phyloP scores from a whole-genome alignment of 257 asterid species.

The Solanum sejunctum region DNA sequence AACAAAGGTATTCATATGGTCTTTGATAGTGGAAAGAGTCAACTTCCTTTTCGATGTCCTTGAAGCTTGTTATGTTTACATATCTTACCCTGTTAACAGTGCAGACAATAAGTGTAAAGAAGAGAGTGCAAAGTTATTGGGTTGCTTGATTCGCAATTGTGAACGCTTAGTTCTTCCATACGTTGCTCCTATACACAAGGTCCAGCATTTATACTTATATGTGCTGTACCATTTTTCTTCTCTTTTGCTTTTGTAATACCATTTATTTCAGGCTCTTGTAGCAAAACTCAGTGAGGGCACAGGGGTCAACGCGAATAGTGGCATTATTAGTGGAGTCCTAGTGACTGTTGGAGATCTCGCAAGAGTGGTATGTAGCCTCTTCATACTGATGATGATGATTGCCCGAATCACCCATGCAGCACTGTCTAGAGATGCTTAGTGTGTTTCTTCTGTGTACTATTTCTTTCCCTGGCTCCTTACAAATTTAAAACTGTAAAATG shows the following conservation, averaged over 20 bases:
- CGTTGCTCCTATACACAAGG: constrained; percentile 97
- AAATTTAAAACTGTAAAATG: not conserved
- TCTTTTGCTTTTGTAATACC: constrained; percentile 5
- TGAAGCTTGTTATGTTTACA: constrained; percentile 10
- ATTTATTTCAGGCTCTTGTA: constrained; percentile 71
- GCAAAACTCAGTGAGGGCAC: constrained; percentile 90
- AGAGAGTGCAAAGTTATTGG: constrained; percentile 97
- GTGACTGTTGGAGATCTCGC: constrained; percentile 99
- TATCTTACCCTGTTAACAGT: constrained; percentile 45
- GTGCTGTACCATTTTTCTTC: not conserved
- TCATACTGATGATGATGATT: not conserved
- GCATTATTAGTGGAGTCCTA: constrained; percentile 92
- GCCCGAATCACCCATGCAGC: not conserved
- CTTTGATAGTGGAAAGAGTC: not conserved
- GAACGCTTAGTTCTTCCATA: constrained; percentile 91
- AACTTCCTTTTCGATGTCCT: not conserved
- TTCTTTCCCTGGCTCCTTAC: not conserved
- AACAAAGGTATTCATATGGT: constrained; percentile 55
- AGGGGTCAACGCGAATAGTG: constrained; percentile 86
- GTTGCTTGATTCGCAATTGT: constrained; percentile 94
- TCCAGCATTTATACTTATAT: constrained; percentile 8
- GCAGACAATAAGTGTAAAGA: constrained; percentile 98
- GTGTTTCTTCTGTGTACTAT: not conserved
- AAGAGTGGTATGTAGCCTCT: constrained; percentile 73
- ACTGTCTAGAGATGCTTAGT: not conserved